These are phyloP conservation scores for Aspergillus proliferans DNA, from an alignment of 2,329 filamentous ascomycete species.

Conservation along the genomic window DNA sequence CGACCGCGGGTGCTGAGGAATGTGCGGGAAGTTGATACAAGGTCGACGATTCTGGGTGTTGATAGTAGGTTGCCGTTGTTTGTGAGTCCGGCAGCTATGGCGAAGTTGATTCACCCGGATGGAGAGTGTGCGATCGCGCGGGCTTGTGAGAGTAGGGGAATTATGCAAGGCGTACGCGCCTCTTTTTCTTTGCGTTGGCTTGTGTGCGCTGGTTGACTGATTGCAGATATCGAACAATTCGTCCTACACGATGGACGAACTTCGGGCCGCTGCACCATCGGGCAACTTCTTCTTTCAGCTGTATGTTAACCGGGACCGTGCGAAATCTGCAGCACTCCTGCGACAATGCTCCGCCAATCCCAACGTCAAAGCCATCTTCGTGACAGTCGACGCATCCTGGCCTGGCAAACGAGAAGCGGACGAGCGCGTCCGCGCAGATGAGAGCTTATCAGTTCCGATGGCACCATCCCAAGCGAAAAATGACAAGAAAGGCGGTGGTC, in stretches of 20 bases:
- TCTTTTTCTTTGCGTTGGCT: neutral
- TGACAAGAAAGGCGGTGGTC: slow-evolving; percentile 49
- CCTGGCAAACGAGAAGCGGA: slow-evolving; percentile 53
- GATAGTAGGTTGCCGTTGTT: slow-evolving; percentile 54
- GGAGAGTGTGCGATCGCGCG: slow-evolving; percentile 56
- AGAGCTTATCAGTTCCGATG: slow-evolving; percentile 38
- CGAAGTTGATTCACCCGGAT: slow-evolving; percentile 55
- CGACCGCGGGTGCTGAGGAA: slow-evolving; percentile 54
- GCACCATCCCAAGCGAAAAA: slow-evolving; percentile 41
- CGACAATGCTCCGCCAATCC: slow-evolving; percentile 36
- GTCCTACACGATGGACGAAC: slow-evolving; percentile 52
- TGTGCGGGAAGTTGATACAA: slow-evolving; percentile 48
- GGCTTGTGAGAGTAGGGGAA: slow-evolving; percentile 46
- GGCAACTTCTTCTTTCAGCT: slow-evolving; percentile 50
- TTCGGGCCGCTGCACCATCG: slow-evolving; percentile 39
- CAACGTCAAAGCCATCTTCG: slow-evolving; percentile 42
- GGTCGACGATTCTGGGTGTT: slow-evolving; percentile 51
- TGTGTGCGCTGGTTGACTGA: neutral
- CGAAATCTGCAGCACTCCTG: slow-evolving; percentile 45
- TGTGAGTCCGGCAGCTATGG: slow-evolving; percentile 60
- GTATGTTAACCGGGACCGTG: slow-evolving; percentile 49
- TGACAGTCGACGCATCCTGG: slow-evolving; percentile 53
- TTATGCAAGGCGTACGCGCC: slow-evolving; percentile 49
- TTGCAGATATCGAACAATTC: slow-evolving; percentile 54
- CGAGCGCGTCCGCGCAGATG: slow-evolving; percentile 47